Base-by-base conservation (phyloP, 352 stramenopile species). In the Blastocystis hominis region DNA sequence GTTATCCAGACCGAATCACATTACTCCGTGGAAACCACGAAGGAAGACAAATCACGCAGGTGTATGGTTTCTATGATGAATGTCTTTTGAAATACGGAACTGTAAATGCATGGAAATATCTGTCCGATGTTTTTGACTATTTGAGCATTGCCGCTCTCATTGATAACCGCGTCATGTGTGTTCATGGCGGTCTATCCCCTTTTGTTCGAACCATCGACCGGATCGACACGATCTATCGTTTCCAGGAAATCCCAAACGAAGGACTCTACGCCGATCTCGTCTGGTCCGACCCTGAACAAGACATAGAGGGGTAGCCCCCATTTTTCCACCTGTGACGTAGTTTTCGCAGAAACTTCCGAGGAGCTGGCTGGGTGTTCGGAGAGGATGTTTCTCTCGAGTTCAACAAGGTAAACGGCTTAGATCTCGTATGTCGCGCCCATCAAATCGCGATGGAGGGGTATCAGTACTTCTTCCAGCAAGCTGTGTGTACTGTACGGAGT, bases 1-100 rank as follows among this genome's bases (percentile, higher is more conserved):
- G 92, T 68, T 95, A 94, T 88, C 93, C 93, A 44, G 93, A 95
- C 86, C 91, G 92, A 78, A 95, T 96, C 89, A 94, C 92, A 69
- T 88, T 96, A 89, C 90, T 96, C 86, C 92, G 92, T 34, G 92
- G 92, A 64, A 95, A 95, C 89, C 93, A 95, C 90, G 93, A 96
- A 91, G 95, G 92, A 88, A 93, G 95, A 55, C 94, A 97, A 92
- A 97, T 98, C 89, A 98, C 95, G 79, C 94, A 97, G 92, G 94
- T 98, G 7, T 98, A 98, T 86, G 95, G 95, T 56, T 98, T 98
- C 89, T 98, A 98, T 89, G 95, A 98, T 89, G 95, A 98, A 90
- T 97, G 94, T 86, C 91, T 97, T 62, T 93, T 94, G 86, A 98
- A 98, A 91, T 98, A 98, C 90, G 95, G 95, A 81, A 97, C 97